Conservation (phyloP, 2,329 filamentous ascomycete species). For the Remersonia thermophila region DNA sequence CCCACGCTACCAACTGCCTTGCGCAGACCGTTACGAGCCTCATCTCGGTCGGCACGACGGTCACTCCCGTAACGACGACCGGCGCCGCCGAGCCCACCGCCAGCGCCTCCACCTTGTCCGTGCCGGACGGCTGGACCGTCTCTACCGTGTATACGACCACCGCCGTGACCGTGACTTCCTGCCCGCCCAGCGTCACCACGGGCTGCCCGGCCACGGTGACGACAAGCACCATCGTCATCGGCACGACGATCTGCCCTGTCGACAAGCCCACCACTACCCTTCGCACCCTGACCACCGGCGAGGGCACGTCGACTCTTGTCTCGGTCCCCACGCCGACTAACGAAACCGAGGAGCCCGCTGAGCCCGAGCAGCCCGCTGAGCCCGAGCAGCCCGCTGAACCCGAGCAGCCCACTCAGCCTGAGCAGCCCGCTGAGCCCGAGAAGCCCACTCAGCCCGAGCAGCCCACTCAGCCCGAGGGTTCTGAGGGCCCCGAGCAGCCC, state of each 20-base stretch:
- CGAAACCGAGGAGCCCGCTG: background rate
- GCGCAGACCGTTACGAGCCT: constrained; percentile 11
- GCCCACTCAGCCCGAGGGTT: too few relatives aligned
- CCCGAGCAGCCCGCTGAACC: too few relatives aligned
- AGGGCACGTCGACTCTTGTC: constrained; percentile 3
- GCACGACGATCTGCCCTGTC: background rate
- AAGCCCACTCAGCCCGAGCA: too few relatives aligned
- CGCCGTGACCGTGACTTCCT: constrained; percentile 8
- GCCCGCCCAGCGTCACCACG: constrained; percentile 10
- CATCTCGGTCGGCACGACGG: constrained; percentile 9
- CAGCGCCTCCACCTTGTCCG: background rate
- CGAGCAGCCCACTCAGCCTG: too few relatives aligned
- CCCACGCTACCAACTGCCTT: constrained; percentile 14
- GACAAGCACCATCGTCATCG: background rate
- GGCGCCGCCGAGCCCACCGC: background rate
- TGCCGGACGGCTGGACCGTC: background rate
- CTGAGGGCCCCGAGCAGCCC: too few relatives aligned
- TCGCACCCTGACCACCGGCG: constrained; percentile 2
- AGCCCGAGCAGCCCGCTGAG: too few relatives aligned
- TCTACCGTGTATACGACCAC: background rate
- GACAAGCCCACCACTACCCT: constrained; percentile 4
- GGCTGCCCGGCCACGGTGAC: constrained; percentile 10
- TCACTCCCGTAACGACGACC: constrained; percentile 9
- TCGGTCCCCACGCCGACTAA: constrained; percentile 3
- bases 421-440: too few relatives aligned